These are phyloP conservation scores for Salix suchowensis DNA, from an alignment of 345 rosid genomes.

Conservation along the genomic window DNA sequence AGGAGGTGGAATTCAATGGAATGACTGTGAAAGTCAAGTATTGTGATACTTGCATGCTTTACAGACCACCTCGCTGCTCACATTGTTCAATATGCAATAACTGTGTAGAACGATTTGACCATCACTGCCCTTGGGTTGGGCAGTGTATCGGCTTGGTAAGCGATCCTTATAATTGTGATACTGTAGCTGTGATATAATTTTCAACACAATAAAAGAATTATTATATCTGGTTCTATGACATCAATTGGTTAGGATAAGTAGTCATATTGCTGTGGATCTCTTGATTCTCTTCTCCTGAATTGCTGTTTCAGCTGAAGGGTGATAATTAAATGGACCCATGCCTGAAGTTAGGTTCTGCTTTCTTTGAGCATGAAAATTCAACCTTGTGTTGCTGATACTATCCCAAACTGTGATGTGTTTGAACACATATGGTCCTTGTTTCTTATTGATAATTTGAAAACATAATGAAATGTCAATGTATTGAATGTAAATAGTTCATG, in stretches of 20 bases:
- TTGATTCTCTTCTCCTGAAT: not conserved
- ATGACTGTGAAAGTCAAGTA: slow-evolving; percentile 23
- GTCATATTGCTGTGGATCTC: not conserved
- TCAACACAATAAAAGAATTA: not conserved
- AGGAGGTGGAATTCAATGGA: slow-evolving; percentile 31
- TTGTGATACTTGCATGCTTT: slow-evolving; percentile 38
- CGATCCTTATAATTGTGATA: not conserved
- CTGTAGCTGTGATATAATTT: not conserved
- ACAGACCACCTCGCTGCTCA: slow-evolving; percentile 38
- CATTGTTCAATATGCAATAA: slow-evolving; percentile 37
- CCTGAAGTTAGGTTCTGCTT: not conserved
- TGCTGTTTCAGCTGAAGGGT: not conserved
- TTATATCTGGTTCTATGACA: not conserved
- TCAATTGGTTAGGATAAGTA: not conserved
- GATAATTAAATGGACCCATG: not conserved
- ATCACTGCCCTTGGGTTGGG: slow-evolving; percentile 40
- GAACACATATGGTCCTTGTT: not conserved
- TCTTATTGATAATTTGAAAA: not conserved
- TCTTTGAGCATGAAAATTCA: not conserved
- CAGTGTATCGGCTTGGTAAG: slow-evolving; percentile 37
- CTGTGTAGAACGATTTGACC: slow-evolving; percentile 35
- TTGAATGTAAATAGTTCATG: not conserved
- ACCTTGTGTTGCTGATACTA: not conserved
- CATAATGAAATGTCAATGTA: not conserved
- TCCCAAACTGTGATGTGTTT: not conserved